Evolutionary conservation across 768 basidiomycete genomes (phyloP), one percentile per base, ranked within the genome.

Genomic region (Tylopilus vinaceipallidus): DNA sequence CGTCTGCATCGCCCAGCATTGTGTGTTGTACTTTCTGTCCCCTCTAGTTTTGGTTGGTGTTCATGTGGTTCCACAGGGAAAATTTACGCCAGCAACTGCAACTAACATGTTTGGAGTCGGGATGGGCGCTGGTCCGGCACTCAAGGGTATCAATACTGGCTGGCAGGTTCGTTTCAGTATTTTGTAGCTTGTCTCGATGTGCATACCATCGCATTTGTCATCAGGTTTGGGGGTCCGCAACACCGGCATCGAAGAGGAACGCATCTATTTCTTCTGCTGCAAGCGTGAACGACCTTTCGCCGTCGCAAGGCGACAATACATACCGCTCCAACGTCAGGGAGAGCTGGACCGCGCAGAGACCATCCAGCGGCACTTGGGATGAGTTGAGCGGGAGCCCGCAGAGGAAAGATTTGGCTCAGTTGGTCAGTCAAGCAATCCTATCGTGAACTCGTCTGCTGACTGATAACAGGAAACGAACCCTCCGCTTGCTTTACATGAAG

Each of bases 111-210:
- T 83, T 58, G 76, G 73, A 35, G 75, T 79, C 19, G 75, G 75
- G 12, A 75, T 82, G 65, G 67, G 73, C 38, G 68, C 75, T n/a
- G 61, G 73, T 1, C 74, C 65, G 24, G 67, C 73, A 13, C 70
- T 82, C 48, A 82, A 83, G 60, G 65, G 69, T 26, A 72, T 83
- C 35, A 80, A 76, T 64, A 71, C 81, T 42, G 80, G 84, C 37
- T 87, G 86, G 85, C 83, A 86, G 79, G 86, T 80, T 48, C 41
- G 78, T 71, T 50, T 11, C n/a, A n/a, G n/a, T 40, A 45, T 37
- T 47, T 56, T 44, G 20, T 42, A 32, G 27, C 49, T 42, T 29
- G 24, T 49, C 49, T 17, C 48, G 47, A 29, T 43, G 45, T 35
- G 32, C 35, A 37, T 57, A 29, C 2, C 33, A 47, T 52, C 30